Evolutionary conservation across 345 rosid species (phyloP), one percentile per base, ranked within the genome.

Genomic region (Populus alba): DNA sequence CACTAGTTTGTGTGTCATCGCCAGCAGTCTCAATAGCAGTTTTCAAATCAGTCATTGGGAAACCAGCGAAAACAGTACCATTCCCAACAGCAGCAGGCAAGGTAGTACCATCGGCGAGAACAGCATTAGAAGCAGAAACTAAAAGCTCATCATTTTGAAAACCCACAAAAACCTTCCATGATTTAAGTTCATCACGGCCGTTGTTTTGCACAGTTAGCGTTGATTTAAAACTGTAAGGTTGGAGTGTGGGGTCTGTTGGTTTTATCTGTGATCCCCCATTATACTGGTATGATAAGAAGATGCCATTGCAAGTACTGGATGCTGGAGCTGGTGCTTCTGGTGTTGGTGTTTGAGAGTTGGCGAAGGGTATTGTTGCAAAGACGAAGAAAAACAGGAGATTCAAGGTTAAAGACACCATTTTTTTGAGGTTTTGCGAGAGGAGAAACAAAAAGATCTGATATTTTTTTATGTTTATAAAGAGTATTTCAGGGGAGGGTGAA

Each of bases 21-120:
- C 99, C 99, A 0, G 99, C 99, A 22, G 98, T 97, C 74, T 87
- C 92, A 59, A 97, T 94, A 71, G 98, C 95, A 53, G 97, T 89
- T 81, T 92, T 90, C 86, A 97, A 87, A 86, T 94, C 95, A 57
- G 92, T 82, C 76, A 76, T 70, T 22, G 98, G 98, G 71, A 18
- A 90, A 13, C 99, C 99, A 16, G 93, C 84, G 62, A 97, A 91
- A 55, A 87, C 68, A 11, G 99, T 94, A 0, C 97, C 98, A 82
- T 94, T 94, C 38, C 90, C 97, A 3, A 96, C 99, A 27, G 63
- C 76, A 0, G 87, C 91, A 38, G 99, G 99, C 25, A 90, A 75
- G 78, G 80, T 86, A 33, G 87, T 81, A 62, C 98, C 99, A 74
- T 94, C 97, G 20, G 75, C 82, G 80, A 96, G 88, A 29, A 92